Evolutionary conservation across 1,284 basidiomycete genomes (phyloP).

Genomic region (Boletus smithii): DNA sequence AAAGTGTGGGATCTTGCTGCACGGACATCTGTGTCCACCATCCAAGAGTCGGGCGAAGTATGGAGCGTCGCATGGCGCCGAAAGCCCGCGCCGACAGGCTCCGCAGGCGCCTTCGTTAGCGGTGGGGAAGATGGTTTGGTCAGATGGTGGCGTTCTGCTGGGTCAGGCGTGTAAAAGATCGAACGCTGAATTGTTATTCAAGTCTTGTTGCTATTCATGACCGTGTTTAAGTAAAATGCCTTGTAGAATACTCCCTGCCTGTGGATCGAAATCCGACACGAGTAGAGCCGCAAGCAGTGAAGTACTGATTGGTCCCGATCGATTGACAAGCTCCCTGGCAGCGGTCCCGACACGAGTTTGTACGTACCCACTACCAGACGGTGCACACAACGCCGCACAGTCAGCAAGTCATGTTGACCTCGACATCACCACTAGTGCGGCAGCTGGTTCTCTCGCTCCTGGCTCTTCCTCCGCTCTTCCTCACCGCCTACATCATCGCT

Average conservation of each 20-base stretch:
- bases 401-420: constrained; percentile 9
- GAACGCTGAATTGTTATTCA: too few species aligned
- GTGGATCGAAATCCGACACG: too few species aligned
- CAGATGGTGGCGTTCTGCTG: constrained; percentile 74
- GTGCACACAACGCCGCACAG: too few species aligned
- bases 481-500: constrained; percentile 57
- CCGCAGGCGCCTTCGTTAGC: constrained; percentile 68
- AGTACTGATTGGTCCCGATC: too few species aligned
- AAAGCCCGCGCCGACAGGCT: constrained; percentile 48
- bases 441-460: constrained; percentile 52
- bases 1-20: constrained; percentile 87
- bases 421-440: constrained; percentile 7
- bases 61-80: constrained; percentile 87
- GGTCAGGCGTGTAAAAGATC: constrained; percentile 36
- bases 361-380: too few species aligned
- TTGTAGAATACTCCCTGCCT: too few species aligned
- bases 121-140: constrained; percentile 80
- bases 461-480: constrained; percentile 54
- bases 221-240: too few species aligned
- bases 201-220: too few species aligned
- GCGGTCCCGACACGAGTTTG: constrained; percentile 5
- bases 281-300: too few species aligned
- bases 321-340: too few species aligned
- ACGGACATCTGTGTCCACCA: constrained; percentile 72
- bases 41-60: constrained; percentile 76